Percentiles rank a stretch among this genome's conserved stretches.
phyloP scores from a whole-genome alignment of 441 rosid genomes.

The Corymbia calophylla region DNA sequence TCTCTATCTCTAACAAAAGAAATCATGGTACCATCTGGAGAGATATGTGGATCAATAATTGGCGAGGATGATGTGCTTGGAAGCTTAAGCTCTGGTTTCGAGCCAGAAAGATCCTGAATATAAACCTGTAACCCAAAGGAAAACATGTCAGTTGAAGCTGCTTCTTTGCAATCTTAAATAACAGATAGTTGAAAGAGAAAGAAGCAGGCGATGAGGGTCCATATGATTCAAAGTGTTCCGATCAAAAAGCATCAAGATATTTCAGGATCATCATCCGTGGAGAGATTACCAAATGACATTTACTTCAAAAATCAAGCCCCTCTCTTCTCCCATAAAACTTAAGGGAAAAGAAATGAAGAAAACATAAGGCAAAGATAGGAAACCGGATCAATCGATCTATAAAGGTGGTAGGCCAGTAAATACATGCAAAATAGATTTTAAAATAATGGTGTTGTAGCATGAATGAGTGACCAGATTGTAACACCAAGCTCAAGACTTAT shows the following conservation, averaged over 20 bases:
- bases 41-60: conserved; percentile 76
- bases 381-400: neutral
- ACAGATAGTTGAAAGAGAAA: neutral
- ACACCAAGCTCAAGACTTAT: neutral
- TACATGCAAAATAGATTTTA: neutral
- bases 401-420: neutral
- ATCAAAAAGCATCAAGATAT: neutral
- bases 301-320: neutral
- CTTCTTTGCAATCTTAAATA: neutral
- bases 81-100: conserved; percentile 72
- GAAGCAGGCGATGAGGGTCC: neutral
- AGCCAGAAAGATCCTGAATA: conserved; percentile 61
- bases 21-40: conserved; percentile 82
- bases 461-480: neutral
- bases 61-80: conserved; percentile 51
- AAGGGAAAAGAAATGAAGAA: neutral
- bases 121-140: conserved; percentile 45
- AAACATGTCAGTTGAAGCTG: conserved; percentile 3
- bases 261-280: neutral
- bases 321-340: neutral
- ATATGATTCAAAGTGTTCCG: neutral
- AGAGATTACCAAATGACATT: neutral
- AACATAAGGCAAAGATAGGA: neutral
- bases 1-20: conserved; percentile 67
- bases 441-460: neutral